These are phyloP conservation scores for Geotrichum carabidarum DNA, from an alignment of 1,139 yeast genomes.

Conservation along the genomic window DNA sequence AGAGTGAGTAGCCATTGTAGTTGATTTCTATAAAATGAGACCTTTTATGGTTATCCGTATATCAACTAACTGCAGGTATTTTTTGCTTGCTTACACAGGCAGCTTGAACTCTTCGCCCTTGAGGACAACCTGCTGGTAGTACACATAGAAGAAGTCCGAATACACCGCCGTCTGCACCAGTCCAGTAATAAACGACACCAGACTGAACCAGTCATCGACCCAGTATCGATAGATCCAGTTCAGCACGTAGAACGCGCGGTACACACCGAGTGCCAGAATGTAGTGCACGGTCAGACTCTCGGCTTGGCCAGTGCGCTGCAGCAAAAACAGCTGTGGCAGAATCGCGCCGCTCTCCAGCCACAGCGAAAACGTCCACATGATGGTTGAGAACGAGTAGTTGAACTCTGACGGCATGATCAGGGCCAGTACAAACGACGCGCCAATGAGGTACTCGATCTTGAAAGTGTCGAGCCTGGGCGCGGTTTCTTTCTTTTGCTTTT, in stretches of 20 bases:
- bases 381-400: constrained; percentile 46
- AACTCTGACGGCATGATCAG: constrained; percentile 58
- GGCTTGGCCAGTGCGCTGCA: constrained; percentile 87
- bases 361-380: constrained; percentile 37
- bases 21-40: no score
- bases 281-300: constrained; percentile 84
- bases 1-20: no score
- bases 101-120: constrained; percentile 76
- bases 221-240: constrained; percentile 90
- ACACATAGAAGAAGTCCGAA: constrained; percentile 91
- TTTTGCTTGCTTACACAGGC: constrained; percentile 41
- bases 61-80: background rate
- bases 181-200: constrained; percentile 71
- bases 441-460: constrained; percentile 64
- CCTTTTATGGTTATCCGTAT: background rate
- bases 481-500: constrained; percentile 43
- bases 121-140: constrained; percentile 52
- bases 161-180: constrained; percentile 77
- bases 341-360: constrained; percentile 82
- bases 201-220: constrained; percentile 62
- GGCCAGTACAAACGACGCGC: constrained; percentile 56
- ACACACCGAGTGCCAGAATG: constrained; percentile 85
- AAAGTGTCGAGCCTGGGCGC: constrained; percentile 61
- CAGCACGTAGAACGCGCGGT: constrained; percentile 83
- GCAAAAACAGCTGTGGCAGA: constrained; percentile 83